phyloP scores from a whole-genome alignment of 2,329 filamentous ascomycete species.

The Verticillium nubilum region DNA sequence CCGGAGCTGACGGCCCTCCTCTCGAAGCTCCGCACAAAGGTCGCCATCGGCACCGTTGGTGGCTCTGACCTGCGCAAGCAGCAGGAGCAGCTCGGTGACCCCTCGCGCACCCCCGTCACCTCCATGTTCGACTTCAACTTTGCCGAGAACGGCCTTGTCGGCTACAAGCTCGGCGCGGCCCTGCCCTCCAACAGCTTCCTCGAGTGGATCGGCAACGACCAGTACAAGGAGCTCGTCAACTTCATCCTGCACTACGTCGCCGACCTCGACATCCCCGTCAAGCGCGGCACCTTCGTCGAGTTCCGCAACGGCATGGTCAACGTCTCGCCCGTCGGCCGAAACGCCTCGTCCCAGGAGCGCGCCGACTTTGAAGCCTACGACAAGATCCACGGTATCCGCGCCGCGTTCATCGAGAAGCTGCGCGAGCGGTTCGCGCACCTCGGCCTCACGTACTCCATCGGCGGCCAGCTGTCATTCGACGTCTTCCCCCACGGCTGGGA shows the following conservation, averaged over 20 bases:
- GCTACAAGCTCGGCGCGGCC: conserved; percentile 73
- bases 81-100: conserved; percentile 82
- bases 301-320: conserved; percentile 93
- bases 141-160: conserved; percentile 91
- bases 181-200: conserved; percentile 85
- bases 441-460: conserved; percentile 89
- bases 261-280: conserved; percentile 77
- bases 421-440: conserved; percentile 77
- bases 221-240: conserved; percentile 71
- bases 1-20: conserved; percentile 83
- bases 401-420: conserved; percentile 69
- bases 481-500: conserved; percentile 97
- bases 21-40: conserved; percentile 74
- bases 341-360: conserved; percentile 75
- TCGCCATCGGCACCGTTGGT: conserved; percentile 87
- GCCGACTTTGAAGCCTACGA: conserved; percentile 80
- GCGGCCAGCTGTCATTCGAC: conserved; percentile 97
- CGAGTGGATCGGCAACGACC: conserved; percentile 77
- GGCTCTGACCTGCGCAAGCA: conserved; percentile 91
- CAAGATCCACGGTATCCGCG: conserved; percentile 67
- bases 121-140: conserved; percentile 97
- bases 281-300: conserved; percentile 80
- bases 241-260: conserved; percentile 79
- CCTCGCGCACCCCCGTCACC: conserved; percentile 61
- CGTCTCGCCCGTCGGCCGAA: conserved; percentile 77